phyloP scores from a whole-genome alignment of 1,139 yeast species.

The Hansenula anomala region DNA sequence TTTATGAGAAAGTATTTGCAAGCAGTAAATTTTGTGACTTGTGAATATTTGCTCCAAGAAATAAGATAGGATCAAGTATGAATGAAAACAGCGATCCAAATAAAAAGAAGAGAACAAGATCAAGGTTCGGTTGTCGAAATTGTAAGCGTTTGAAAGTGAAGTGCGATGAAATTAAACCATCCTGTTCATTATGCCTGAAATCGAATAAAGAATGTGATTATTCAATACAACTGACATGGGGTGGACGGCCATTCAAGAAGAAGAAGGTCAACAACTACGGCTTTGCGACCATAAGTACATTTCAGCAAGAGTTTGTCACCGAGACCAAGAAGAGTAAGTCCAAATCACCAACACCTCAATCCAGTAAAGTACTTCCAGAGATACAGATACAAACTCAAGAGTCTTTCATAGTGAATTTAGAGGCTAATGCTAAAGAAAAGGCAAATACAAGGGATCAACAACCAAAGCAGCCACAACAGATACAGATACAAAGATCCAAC shows the following conservation, averaged over 20 bases:
- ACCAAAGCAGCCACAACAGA: too few relatives aligned
- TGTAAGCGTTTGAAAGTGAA: slow-evolving; percentile 69
- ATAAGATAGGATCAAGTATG: too few relatives aligned
- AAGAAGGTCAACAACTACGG: slow-evolving; percentile 22
- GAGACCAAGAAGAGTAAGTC: slow-evolving; percentile 3
- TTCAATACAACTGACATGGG: slow-evolving; percentile 66
- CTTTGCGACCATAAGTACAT: slow-evolving; percentile 13
- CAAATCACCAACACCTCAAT: slow-evolving; percentile 3
- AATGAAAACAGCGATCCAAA: too few relatives aligned
- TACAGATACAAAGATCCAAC: too few relatives aligned
- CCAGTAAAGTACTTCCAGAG: too few relatives aligned
- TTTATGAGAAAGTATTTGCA: too few relatives aligned
- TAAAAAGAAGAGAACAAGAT: slow-evolving; percentile 25
- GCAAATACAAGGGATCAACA: too few relatives aligned
- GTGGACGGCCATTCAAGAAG: slow-evolving; percentile 62
- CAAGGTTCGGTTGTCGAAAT: slow-evolving; percentile 56
- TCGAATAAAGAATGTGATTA: slow-evolving; percentile 54
- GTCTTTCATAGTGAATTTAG: too few relatives aligned
- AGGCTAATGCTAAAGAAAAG: too few relatives aligned
- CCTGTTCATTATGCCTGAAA: slow-evolving; percentile 55
- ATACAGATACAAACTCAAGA: too few relatives aligned
- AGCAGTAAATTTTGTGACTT: too few relatives aligned
- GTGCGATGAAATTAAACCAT: slow-evolving; percentile 69
- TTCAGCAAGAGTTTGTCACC: slow-evolving; percentile 9
- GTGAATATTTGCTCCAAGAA: too few relatives aligned